A percentile compares a stretch with the other conserved stretches of the same genome.
These are phyloP conservation scores for Penicillium griseofulvum DNA, from an alignment of 2,329 filamentous ascomycete genomes.

Conservation along the genomic window DNA sequence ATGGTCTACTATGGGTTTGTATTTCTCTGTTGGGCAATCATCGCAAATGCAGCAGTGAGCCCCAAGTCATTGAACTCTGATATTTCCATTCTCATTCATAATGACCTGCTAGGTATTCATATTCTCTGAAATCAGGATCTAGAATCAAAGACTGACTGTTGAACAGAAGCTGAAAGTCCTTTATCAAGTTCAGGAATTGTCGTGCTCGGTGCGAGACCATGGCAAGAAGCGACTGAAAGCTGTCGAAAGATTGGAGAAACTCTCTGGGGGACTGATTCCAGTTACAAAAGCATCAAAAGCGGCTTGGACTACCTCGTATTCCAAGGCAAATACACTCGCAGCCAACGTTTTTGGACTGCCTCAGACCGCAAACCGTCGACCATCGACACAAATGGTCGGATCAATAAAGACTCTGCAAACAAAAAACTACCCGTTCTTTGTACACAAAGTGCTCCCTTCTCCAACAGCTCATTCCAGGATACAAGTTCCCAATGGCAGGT, in stretches of 20 bases:
- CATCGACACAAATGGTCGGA: conserved; percentile 10
- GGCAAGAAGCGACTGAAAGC: conserved; percentile 13
- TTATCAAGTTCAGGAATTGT: conserved; percentile 15
- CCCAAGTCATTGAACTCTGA: conserved; percentile 14
- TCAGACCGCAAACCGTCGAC: conserved; percentile 4
- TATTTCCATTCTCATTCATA: conserved; percentile 20
- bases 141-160: background rate
- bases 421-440: conserved; percentile 16
- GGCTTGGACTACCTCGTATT: conserved; percentile 16
- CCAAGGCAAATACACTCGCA: conserved; percentile 4
- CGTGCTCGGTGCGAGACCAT: conserved; percentile 15
- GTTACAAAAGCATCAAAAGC: conserved; percentile 1
- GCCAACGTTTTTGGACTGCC: conserved; percentile 17
- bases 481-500: conserved; percentile 16
- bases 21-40: conserved; percentile 3
- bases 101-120: conserved; percentile 18
- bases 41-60: conserved; percentile 9
- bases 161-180: conserved; percentile 16
- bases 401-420: conserved; percentile 9
- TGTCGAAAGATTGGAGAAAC: conserved; percentile 17
- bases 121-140: background rate
- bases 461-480: conserved; percentile 10
- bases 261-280: conserved; percentile 11
- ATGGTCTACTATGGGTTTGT: conserved; percentile 9
- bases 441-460: conserved; percentile 19